phyloP scores from a whole-genome alignment of 1,284 basidiomycete species.

The Crucibulum parvulum region DNA sequence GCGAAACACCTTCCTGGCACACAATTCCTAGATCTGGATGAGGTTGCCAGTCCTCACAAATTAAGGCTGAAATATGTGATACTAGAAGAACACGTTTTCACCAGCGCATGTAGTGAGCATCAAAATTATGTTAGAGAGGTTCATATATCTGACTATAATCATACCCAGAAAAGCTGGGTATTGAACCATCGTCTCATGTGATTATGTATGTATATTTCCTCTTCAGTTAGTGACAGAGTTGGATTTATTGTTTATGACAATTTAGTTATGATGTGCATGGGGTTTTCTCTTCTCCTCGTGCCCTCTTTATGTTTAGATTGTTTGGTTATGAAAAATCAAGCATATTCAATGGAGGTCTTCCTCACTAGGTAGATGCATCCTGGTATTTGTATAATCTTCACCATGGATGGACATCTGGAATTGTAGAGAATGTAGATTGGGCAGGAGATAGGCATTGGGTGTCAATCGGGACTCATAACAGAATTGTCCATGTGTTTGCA shows the following conservation, averaged over 20 bases:
- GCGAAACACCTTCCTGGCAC: slow-evolving; percentile 78
- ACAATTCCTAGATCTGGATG: slow-evolving; percentile 85
- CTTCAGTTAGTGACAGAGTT: not conserved
- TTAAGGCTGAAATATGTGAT: slow-evolving; percentile 95
- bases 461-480: slow-evolving; percentile 68
- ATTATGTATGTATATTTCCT: slow-evolving; percentile 61
- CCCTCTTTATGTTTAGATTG: slow-evolving; percentile 90
- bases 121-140: too few species aligned
- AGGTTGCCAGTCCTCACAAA: slow-evolving; percentile 71
- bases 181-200: slow-evolving; percentile 80
- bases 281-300: slow-evolving; percentile 90
- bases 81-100: slow-evolving; percentile 79
- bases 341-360: slow-evolving; percentile 89
- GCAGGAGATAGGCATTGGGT: slow-evolving; percentile 74
- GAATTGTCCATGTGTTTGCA: slow-evolving; percentile 78
- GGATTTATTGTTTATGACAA: not conserved
- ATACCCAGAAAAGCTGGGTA: slow-evolving; percentile 72
- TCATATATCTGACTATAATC: not conserved
- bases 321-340: slow-evolving; percentile 89
- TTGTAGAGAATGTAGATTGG: slow-evolving; percentile 65
- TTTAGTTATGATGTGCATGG: slow-evolving; percentile 86
- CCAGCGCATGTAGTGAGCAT: slow-evolving; percentile 74
- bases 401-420: slow-evolving; percentile 74
- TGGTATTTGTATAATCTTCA: slow-evolving; percentile 76
- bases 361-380: slow-evolving; percentile 70